A percentile compares a stretch with the other conserved stretches of the same genome.
phyloP scores from a whole-genome alignment of 331 rosid genomes.

The Acacia pycnantha region DNA sequence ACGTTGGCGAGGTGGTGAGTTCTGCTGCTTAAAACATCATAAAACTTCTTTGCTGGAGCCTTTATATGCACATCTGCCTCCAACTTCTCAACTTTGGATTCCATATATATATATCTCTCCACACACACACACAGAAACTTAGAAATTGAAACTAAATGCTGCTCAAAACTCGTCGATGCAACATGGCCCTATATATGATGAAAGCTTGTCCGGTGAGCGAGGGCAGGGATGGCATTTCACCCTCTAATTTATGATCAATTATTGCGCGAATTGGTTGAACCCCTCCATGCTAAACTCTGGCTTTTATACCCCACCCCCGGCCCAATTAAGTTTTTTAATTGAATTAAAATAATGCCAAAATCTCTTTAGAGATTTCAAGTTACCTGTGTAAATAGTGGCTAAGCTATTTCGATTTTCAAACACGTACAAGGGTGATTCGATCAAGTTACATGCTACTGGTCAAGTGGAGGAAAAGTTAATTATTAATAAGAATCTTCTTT shows the following conservation, averaged over 20 bases:
- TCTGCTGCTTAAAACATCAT: slow-evolving; percentile 20
- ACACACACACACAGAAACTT: background rate
- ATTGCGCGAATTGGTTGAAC: no score
- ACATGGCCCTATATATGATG: no score
- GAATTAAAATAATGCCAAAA: no score
- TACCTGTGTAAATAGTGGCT: no score
- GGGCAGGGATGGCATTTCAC: background rate
- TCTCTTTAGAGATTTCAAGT: no score
- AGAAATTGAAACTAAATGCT: no score
- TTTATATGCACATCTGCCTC: slow-evolving; percentile 17
- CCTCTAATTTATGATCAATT: background rate
- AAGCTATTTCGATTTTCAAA: no score
- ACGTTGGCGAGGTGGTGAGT: slow-evolving; percentile 17
- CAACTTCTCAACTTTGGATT: background rate
- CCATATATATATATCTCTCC: background rate
- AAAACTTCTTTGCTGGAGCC: slow-evolving; percentile 7
- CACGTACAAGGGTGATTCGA: background rate
- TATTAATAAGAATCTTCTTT: no score
- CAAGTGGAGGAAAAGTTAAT: background rate
- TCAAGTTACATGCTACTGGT: background rate
- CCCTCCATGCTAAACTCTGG: no score
- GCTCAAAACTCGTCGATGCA: no score
- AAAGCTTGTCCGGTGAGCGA: background rate
- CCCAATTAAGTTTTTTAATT: no score
- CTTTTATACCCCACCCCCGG: no score